Percentiles rank a stretch among this genome's conserved stretches.
Evolutionary conservation across 768 basidiomycete species (phyloP).

Genomic region (Panaeolus cyanescens): DNA sequence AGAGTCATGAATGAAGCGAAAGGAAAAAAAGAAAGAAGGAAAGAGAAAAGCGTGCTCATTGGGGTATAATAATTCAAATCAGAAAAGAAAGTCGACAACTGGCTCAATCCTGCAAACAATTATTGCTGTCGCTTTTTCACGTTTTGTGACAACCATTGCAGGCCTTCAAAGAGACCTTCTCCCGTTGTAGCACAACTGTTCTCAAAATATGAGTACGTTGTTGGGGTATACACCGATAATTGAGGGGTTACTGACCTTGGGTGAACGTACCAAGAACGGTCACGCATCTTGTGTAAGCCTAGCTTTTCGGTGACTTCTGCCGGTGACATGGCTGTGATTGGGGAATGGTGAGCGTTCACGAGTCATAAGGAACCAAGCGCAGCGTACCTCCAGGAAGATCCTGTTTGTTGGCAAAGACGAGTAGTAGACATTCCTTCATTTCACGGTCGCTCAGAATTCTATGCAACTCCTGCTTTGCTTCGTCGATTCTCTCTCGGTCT

Average conservation of each 20-base stretch:
- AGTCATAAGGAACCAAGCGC: neutral
- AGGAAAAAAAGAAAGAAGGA: conserved; percentile 22
- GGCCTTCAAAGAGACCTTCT: conserved; percentile 95
- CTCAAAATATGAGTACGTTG: neutral
- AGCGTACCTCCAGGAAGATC: conserved; percentile 91
- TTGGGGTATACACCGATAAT: neutral
- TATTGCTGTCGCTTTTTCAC: conserved; percentile 90
- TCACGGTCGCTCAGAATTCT: conserved; percentile 95
- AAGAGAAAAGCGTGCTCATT: conserved; percentile 1
- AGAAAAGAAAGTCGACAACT: neutral
- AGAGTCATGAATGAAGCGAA: conserved; percentile 12
- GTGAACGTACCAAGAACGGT: conserved; percentile 98
- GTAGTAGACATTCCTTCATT: conserved; percentile 95
- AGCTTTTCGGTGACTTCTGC: conserved; percentile 98
- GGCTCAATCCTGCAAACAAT: conserved; percentile 12
- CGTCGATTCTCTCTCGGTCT: conserved; percentile 93
- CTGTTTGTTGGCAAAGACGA: conserved; percentile 99
- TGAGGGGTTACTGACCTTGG: conserved; percentile 68
- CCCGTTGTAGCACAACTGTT: conserved; percentile 92
- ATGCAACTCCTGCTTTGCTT: conserved; percentile 94
- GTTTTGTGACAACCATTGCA: conserved; percentile 97
- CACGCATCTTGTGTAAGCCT: conserved; percentile 93
- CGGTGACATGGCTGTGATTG: conserved; percentile 88
- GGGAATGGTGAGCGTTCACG: conserved; percentile 1
- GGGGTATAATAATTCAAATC: conserved; percentile 11